Conservation (phyloP, 2,329 filamentous ascomycete genomes). For the Exophiala dermatitidis region DNA sequence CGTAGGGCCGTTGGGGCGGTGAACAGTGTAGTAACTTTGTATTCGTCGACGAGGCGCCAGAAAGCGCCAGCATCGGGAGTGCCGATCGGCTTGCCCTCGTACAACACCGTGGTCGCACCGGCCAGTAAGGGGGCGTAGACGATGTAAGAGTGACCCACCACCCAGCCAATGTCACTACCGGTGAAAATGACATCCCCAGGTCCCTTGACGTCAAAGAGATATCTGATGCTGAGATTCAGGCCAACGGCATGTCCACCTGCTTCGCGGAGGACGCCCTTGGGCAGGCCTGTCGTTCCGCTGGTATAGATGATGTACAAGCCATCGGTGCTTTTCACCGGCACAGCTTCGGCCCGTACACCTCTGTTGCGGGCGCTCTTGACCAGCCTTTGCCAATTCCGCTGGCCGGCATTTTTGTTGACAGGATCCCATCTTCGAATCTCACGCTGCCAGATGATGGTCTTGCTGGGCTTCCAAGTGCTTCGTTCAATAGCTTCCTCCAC, state of each 20-base stretch:
- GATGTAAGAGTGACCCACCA: slow-evolving; percentile 76
- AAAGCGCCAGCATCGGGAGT: slow-evolving; percentile 82
- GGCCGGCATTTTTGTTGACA: slow-evolving; percentile 57
- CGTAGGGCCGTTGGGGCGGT: slow-evolving; percentile 83
- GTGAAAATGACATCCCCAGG: slow-evolving; percentile 77
- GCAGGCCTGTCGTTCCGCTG: slow-evolving; percentile 70
- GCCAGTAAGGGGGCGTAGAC: slow-evolving; percentile 79
- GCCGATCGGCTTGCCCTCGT: slow-evolving; percentile 88
- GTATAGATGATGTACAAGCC: slow-evolving; percentile 89
- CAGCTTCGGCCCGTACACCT: slow-evolving; percentile 62
- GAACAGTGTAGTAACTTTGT: slow-evolving; percentile 73
- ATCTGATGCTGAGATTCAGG: slow-evolving; percentile 71
- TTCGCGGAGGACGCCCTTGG: slow-evolving; percentile 76
- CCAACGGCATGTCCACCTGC: slow-evolving; percentile 84
- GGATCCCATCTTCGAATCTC: slow-evolving; percentile 67
- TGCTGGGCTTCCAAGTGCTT: slow-evolving; percentile 62
- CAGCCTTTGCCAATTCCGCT: slow-evolving; percentile 72
- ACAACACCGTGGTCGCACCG: slow-evolving; percentile 78
- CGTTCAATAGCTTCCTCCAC: slow-evolving; percentile 65
- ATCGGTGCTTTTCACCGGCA: slow-evolving; percentile 70
- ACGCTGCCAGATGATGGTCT: slow-evolving; percentile 76
- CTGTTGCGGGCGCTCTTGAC: slow-evolving; percentile 63
- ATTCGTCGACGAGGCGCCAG: slow-evolving; percentile 78
- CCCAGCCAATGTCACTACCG: slow-evolving; percentile 87
- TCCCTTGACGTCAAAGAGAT: slow-evolving; percentile 73